Evolutionary conservation across 2,329 filamentous ascomycete genomes (phyloP).

Genomic region (Parastagonospora nodorum): DNA sequence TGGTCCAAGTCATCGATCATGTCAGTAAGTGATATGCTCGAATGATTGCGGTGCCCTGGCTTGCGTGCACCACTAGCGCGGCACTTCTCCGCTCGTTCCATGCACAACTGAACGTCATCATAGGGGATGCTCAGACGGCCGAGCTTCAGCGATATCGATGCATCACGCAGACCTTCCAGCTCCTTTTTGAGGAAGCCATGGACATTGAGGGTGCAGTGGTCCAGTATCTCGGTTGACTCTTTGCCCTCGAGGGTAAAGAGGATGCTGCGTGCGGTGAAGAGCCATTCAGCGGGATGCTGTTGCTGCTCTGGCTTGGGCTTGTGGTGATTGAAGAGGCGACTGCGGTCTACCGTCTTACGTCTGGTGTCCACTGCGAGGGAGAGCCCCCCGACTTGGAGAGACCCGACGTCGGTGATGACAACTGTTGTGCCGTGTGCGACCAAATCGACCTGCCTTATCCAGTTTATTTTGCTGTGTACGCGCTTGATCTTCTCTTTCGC

Average conservation of each 20-base stretch:
- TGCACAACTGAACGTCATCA: conserved; percentile 76
- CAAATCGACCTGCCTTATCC: conserved; percentile 87
- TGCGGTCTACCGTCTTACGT: conserved; percentile 87
- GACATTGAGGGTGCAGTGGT: conserved; percentile 85
- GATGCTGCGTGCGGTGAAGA: conserved; percentile 81
- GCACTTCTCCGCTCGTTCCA: conserved; percentile 58
- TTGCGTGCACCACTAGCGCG: conserved; percentile 36
- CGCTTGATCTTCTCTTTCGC: conserved; percentile 85
- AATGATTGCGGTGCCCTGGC: conserved; percentile 35
- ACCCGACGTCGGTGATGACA: conserved; percentile 79
- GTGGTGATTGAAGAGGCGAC: conserved; percentile 80
- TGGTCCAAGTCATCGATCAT: conserved; percentile 75
- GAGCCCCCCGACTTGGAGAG: conserved; percentile 81
- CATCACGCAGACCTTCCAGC: conserved; percentile 84
- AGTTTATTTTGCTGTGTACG: conserved; percentile 83
- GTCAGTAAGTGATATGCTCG: conserved; percentile 70
- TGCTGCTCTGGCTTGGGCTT: conserved; percentile 56
- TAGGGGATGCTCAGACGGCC: conserved; percentile 89
- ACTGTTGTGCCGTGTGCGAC: conserved; percentile 80
- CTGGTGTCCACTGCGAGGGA: conserved; percentile 89
- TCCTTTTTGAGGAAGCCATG: conserved; percentile 89
- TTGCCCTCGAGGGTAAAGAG: conserved; percentile 84
- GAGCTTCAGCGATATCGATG: conserved; percentile 86
- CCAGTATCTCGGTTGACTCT: conserved; percentile 85
- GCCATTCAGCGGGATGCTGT: conserved; percentile 88